phyloP scores from a whole-genome alignment of 2,329 filamentous ascomycete genomes.

The Colletotrichum euphorbiae region DNA sequence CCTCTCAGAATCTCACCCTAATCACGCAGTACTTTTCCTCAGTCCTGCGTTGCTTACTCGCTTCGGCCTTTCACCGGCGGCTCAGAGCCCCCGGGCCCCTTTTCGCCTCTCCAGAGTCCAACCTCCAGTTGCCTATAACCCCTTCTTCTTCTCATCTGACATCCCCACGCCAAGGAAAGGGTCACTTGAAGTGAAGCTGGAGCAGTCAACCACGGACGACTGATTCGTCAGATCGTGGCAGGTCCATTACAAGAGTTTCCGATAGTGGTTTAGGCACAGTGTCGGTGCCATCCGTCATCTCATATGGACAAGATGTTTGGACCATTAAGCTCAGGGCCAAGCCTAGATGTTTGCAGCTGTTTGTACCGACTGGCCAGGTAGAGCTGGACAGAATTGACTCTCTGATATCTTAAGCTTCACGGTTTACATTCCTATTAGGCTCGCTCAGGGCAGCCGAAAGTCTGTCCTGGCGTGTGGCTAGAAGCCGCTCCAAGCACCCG shows the following conservation, averaged over 20 bases:
- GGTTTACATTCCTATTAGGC: neutral
- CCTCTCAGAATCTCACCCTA: neutral
- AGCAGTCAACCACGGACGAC: constrained; percentile 1
- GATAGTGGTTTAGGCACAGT: neutral
- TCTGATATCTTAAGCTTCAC: constrained; percentile 8
- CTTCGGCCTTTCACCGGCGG: constrained; percentile 37
- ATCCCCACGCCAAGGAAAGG: constrained; percentile 36
- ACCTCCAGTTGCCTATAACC: constrained; percentile 18
- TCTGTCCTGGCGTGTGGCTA: constrained; percentile 16
- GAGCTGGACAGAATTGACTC: constrained; percentile 32
- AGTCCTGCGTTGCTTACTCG: constrained; percentile 4
- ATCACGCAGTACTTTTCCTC: no score
- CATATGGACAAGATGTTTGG: neutral
- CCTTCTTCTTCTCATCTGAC: constrained; percentile 34
- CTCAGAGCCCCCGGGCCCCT: constrained; percentile 7
- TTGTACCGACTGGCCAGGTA: constrained; percentile 15
- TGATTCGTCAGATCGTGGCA: constrained; percentile 21
- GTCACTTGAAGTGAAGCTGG: constrained; percentile 18
- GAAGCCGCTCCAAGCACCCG: constrained; percentile 25
- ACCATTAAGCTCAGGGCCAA: constrained; percentile 35
- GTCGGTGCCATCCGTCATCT: constrained; percentile 11
- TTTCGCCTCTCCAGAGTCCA: constrained; percentile 24
- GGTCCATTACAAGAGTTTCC: constrained; percentile 13
- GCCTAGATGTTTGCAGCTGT: constrained; percentile 9
- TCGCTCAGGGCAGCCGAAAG: constrained; percentile 24